Base-by-base conservation (phyloP, 441 rosid species). In the Populus hybrid region DNA sequence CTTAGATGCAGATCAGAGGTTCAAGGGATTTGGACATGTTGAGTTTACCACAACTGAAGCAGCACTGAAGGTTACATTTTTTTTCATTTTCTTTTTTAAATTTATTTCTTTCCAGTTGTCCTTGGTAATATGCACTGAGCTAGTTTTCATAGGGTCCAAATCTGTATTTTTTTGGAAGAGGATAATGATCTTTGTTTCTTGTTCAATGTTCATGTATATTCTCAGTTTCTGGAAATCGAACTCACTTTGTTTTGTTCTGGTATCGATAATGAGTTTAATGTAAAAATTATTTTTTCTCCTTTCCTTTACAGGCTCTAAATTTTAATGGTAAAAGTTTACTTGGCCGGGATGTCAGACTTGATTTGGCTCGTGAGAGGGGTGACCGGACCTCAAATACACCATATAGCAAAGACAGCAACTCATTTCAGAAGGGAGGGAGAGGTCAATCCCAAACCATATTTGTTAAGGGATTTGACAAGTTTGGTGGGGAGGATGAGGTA, bases 1-100 rank as follows among this genome's bases (percentile, higher is more conserved):
- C n/a, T 19, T 81, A 14, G 85, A 82, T 46, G 73, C 65, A 3
- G 95, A 91, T 0, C 92, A 89, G 53, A 83, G 85, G 7, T 88
- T 89, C 59, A 91, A 79, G 85, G 98, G 99, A 0, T 94, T 59
- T 77, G 93, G 94, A 10, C 96, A 92, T 81, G 94, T 94, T 82
- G 98, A 94, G 80, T 96, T 96, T 80, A 83, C 89, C 21, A 69
- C 96, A 0, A 80, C 77, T 38, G 96, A 91, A 77, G 94, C 19
- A 3, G 99, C 98, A 19, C 80, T 69, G 24, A 91, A 91, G 90
- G 99, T 87, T 26, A 35, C n/a, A 2, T 14, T 46, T 30, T 18
- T 18, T 7, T 69, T 7, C 16, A 30, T 30, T 36, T 30, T 30
- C 5, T 4, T 30, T 30, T 30, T 4, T 30, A 30, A 30, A 28